These are phyloP conservation scores for Malania oleifera DNA, from an alignment of 164 flowering plant species.

Conservation along the genomic window DNA sequence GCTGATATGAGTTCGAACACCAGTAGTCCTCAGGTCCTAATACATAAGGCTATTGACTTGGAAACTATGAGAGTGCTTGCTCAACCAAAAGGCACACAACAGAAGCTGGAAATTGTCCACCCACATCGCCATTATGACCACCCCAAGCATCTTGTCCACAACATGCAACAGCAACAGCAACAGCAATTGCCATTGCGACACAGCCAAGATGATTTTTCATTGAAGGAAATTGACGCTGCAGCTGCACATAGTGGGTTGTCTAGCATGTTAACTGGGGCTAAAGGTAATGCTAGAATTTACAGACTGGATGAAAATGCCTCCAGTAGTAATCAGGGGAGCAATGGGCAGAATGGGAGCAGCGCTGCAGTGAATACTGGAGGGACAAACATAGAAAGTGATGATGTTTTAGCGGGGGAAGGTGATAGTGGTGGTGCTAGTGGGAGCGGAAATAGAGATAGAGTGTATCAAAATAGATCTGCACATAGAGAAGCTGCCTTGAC, in stretches of 20 bases:
- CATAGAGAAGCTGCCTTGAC: constrained; percentile 44
- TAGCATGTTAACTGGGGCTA: constrained; percentile 6
- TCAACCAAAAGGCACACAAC: constrained; percentile 12
- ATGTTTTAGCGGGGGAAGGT: constrained; percentile 17
- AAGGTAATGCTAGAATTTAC: constrained; percentile 20
- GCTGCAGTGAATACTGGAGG: constrained; percentile 18
- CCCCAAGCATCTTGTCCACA: constrained; percentile 22
- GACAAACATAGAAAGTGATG: constrained; percentile 16
- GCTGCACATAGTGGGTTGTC: constrained; percentile 25
- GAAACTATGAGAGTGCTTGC: too few species aligned
- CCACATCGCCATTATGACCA: constrained; percentile 31
- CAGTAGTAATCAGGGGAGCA: constrained; percentile 37
- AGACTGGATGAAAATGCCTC: constrained; percentile 33
- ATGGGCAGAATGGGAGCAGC: constrained; percentile 27
- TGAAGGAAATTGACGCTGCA: constrained; percentile 4
- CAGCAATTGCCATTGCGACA: background rate
- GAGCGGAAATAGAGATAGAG: constrained; percentile 14
- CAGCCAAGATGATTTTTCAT: constrained; percentile 17
- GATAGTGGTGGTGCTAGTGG: constrained; percentile 12
- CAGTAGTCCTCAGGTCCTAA: too few species aligned
- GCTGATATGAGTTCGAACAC: too few species aligned
- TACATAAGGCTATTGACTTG: too few species aligned
- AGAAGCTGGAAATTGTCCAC: constrained; percentile 23
- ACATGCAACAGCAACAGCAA: constrained; percentile 12
- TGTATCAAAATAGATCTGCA: constrained; percentile 17